Percentiles rank a stretch among this genome's conserved stretches.
phyloP scores from a whole-genome alignment of 345 rosid species.

The Hibiscus tridactylites region DNA sequence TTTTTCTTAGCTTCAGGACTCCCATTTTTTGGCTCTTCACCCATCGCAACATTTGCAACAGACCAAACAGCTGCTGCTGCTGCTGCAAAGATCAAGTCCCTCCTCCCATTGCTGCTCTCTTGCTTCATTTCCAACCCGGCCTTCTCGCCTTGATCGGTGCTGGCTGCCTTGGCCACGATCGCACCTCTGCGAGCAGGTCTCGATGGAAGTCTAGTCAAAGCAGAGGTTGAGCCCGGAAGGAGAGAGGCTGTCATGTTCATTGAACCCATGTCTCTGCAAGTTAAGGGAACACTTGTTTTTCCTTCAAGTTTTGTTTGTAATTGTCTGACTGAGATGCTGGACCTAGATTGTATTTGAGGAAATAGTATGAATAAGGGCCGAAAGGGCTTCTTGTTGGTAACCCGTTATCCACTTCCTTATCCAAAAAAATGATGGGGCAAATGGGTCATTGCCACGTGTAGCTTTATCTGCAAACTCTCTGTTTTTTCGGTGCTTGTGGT shows the following conservation, averaged over 20 bases:
- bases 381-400: neutral
- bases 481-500: neutral
- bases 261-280: slow-evolving; percentile 30
- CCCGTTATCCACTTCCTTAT: slow-evolving; percentile 31
- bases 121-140: slow-evolving; percentile 23
- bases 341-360: neutral
- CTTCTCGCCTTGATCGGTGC: slow-evolving; percentile 15
- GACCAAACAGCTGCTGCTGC: slow-evolving; percentile 38
- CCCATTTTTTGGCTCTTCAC: slow-evolving; percentile 45
- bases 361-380: neutral
- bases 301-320: slow-evolving; percentile 4
- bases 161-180: slow-evolving; percentile 24
- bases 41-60: slow-evolving; percentile 42
- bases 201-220: slow-evolving; percentile 12
- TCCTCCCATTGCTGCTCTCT: slow-evolving; percentile 36
- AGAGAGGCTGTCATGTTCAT: slow-evolving; percentile 40
- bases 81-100: slow-evolving; percentile 48
- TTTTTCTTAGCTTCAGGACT: slow-evolving; percentile 61
- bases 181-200: slow-evolving; percentile 8
- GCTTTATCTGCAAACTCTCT: slow-evolving; percentile 10
- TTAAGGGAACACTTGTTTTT: neutral
- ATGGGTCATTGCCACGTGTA: slow-evolving; percentile 30
- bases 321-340: neutral
- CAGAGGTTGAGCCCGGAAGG: slow-evolving; percentile 21
- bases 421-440: slow-evolving; percentile 17